Conservation (phyloP, 2,329 filamentous ascomycete genomes). For the Cytospora piceae region DNA sequence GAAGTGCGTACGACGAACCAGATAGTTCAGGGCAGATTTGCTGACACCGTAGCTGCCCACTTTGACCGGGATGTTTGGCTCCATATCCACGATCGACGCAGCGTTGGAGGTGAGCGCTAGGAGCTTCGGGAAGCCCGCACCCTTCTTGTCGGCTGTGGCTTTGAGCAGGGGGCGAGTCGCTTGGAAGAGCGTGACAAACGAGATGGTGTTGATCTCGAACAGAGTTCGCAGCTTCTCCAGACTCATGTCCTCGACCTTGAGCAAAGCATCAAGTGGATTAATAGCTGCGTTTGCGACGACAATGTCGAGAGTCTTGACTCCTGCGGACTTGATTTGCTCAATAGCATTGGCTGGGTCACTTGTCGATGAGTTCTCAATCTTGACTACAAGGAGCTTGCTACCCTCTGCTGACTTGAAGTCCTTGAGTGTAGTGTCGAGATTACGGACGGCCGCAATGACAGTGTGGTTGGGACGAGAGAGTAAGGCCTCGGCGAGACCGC, state of each 20-base stretch:
- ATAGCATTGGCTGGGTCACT: not conserved
- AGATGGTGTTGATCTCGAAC: conserved; percentile 6
- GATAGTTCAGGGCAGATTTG: conserved; percentile 33
- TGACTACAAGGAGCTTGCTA: not conserved
- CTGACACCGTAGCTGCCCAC: conserved; percentile 30
- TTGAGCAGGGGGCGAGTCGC: not conserved
- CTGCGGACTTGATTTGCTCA: too few species aligned
- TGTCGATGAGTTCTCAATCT: not conserved
- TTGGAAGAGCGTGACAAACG: conserved; percentile 2
- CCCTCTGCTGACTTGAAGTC: not conserved
- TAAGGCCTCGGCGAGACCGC: conserved; percentile 24
- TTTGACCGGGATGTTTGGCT: too few species aligned
- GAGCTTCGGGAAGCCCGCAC: not conserved
- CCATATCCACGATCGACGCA: not conserved
- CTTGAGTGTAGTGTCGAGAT: conserved; percentile 10
- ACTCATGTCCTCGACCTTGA: not conserved
- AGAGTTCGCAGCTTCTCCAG: not conserved
- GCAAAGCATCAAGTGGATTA: not conserved
- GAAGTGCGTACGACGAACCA: conserved; percentile 31
- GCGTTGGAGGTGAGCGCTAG: conserved; percentile 1
- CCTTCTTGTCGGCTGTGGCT: not conserved
- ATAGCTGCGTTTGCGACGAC: conserved; percentile 1
- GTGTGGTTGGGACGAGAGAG: conserved; percentile 30
- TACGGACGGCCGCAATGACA: conserved; percentile 31
- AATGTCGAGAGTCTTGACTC: not conserved